Percentiles rank a stretch among this genome's conserved stretches.
Conservation (phyloP, 441 rosid genomes). For the Macaranga tanarius region DNA sequence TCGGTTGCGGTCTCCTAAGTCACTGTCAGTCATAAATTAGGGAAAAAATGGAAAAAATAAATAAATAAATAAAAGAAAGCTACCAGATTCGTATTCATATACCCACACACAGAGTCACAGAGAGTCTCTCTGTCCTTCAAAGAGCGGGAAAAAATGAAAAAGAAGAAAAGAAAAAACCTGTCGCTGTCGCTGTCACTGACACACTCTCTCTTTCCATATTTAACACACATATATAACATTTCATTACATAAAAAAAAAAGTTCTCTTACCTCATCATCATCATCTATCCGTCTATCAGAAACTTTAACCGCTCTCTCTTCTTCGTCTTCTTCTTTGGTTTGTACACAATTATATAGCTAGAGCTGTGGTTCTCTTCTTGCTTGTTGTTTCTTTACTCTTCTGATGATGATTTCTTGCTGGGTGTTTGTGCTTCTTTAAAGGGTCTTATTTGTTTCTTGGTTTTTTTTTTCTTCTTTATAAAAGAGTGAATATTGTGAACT, state of each 20-base stretch:
- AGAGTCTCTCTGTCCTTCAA: background rate
- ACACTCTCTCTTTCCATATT: background rate
- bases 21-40: slow-evolving; percentile 17
- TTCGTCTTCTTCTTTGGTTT: background rate
- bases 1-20: slow-evolving; percentile 14
- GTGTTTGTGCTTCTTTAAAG: too few relatives aligned
- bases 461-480: background rate
- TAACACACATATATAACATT: background rate
- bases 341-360: too few relatives aligned
- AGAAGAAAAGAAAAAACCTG: background rate
- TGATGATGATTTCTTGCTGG: too few relatives aligned
- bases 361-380: background rate
- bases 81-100: too few relatives aligned
- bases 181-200: slow-evolving; percentile 6
- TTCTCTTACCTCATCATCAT: background rate
- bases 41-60: background rate
- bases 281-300: too few relatives aligned
- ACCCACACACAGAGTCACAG: background rate
- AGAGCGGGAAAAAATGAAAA: slow-evolving; percentile 16
- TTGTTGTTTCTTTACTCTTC: background rate
- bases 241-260: background rate
- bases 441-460: background rate
- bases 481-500: background rate
- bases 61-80: background rate
- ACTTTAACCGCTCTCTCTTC: too few relatives aligned